A percentile compares a stretch with the other conserved stretches of the same genome.
Evolutionary conservation across 371 early-diverging fungal genomes (phyloP).

Genomic region (Mucor velutinosus): DNA sequence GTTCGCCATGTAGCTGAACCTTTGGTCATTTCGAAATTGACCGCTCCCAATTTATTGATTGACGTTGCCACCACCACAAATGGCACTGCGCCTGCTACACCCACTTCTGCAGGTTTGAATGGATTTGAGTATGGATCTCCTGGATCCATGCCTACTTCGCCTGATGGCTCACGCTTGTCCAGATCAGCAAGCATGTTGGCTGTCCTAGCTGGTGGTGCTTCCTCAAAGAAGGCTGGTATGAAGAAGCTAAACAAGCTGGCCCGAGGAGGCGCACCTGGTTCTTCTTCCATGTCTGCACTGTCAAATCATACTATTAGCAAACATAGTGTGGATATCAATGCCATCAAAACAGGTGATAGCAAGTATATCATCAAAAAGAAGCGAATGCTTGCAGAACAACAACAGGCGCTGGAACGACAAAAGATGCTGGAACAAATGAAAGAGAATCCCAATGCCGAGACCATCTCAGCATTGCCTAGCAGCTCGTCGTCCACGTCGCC

Average conservation of each 20-base stretch:
- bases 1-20: conserved; percentile 41
- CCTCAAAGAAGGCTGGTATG: conserved; percentile 13
- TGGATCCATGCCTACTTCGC: conserved; percentile 13
- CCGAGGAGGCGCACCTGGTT: not conserved
- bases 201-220: conserved; percentile 33
- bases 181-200: conserved; percentile 39
- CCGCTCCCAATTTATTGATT: conserved; percentile 44
- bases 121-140: conserved; percentile 5
- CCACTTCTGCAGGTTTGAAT: conserved; percentile 9
- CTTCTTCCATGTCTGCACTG: conserved; percentile 2
- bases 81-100: conserved; percentile 10
- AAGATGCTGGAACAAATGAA: conserved; percentile 1
- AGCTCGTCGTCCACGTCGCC: not conserved
- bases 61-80: conserved; percentile 30
- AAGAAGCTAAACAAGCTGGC: conserved; percentile 11
- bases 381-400: conserved; percentile 14
- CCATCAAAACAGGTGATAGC: conserved; percentile 20
- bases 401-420: conserved; percentile 15
- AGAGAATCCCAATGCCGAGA: conserved; percentile 5
- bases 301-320: conserved; percentile 17
- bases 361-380: conserved; percentile 29
- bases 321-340: conserved; percentile 22
- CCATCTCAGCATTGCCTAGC: not conserved
- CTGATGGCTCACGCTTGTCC: conserved; percentile 4
- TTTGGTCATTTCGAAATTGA: conserved; percentile 38